These are phyloP conservation scores for Colletotrichum lupini DNA, from an alignment of 2,329 filamentous ascomycete genomes.

Conservation along the genomic window DNA sequence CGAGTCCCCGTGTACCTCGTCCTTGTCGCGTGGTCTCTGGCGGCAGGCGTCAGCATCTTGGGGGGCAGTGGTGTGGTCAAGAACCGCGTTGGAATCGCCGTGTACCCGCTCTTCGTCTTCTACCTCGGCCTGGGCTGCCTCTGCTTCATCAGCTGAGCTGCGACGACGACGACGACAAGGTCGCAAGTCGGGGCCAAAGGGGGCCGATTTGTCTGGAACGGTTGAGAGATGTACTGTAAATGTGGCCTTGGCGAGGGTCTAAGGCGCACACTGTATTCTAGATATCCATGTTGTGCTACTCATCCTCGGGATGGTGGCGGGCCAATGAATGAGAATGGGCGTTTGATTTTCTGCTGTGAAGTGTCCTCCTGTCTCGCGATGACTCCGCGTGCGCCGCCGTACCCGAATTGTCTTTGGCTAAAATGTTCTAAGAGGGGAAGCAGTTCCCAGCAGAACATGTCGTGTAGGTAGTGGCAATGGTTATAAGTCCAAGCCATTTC, in stretches of 20 bases:
- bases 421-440: not conserved
- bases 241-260: not conserved
- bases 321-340: not conserved
- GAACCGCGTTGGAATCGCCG: slow-evolving; percentile 92
- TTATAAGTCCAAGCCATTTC: no score
- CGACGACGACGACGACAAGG: not conserved
- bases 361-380: not conserved
- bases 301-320: not conserved
- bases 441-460: not conserved
- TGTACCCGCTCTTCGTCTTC: slow-evolving; percentile 95
- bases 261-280: slow-evolving; percentile 22
- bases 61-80: slow-evolving; percentile 95
- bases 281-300: slow-evolving; percentile 21
- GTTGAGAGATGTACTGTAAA: not conserved
- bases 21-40: slow-evolving; percentile 91
- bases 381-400: not conserved
- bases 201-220: not conserved
- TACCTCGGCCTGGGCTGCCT: slow-evolving; percentile 93
- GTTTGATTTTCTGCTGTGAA: not conserved
- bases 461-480: no score
- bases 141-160: slow-evolving; percentile 89
- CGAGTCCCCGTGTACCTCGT: slow-evolving; percentile 92
- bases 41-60: slow-evolving; percentile 94
- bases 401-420: not conserved
- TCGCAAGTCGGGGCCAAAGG: not conserved